Evolutionary conservation across 176 grass and related monocot species (phyloP).

Genomic region (Eremochloa ophiuroides): DNA sequence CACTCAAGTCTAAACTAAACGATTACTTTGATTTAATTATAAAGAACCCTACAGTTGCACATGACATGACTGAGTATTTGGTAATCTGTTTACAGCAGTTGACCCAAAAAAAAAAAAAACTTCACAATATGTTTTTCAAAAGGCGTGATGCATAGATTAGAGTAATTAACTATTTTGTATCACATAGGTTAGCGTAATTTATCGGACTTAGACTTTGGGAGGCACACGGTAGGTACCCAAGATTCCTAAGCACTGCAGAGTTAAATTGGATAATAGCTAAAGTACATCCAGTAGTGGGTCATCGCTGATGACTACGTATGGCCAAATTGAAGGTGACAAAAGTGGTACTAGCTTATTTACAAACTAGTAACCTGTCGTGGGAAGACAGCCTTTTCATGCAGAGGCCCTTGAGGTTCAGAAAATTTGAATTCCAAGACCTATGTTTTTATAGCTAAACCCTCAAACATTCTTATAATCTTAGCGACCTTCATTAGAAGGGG

Average conservation of each 20-base stretch:
- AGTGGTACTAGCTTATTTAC: constrained; percentile 19
- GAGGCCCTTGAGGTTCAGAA: background rate
- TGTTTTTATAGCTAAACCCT: background rate
- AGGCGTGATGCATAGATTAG: background rate
- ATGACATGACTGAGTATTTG: background rate
- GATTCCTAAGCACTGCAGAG: constrained; percentile 14
- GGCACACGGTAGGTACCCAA: background rate
- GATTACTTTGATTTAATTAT: background rate
- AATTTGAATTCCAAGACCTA: background rate
- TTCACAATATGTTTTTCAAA: background rate
- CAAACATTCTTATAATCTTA: background rate
- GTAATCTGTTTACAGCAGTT: background rate
- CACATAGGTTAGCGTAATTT: background rate
- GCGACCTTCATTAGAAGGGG: background rate
- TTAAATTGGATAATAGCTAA: constrained; percentile 9
- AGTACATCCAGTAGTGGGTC: constrained; percentile 15
- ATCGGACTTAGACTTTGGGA: background rate
- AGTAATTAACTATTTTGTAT: background rate
- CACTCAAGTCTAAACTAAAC: background rate
- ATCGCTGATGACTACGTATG: constrained; percentile 7
- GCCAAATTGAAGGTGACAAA: constrained; percentile 20
- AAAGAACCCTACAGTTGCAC: background rate
- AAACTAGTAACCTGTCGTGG: background rate
- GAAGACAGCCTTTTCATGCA: background rate
- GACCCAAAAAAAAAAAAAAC: background rate